Evolutionary conservation across 371 early-diverging fungal genomes (phyloP).

Genomic region (Mortierella sp.): DNA sequence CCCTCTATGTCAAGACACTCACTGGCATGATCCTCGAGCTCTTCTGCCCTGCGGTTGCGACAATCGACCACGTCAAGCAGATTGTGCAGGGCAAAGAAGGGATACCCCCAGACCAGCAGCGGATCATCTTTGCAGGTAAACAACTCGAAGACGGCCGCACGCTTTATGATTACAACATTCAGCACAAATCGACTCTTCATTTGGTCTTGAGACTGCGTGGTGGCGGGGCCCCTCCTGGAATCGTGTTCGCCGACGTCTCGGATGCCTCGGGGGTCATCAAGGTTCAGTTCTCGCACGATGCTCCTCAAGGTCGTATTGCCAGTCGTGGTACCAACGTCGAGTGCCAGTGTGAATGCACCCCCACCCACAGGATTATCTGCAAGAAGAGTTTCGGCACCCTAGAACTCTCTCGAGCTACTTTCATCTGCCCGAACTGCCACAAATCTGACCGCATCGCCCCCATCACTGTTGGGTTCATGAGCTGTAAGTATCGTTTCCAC

Average conservation of each 20-base stretch:
- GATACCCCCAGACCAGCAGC: conserved; percentile 99
- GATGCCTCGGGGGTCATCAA: not conserved
- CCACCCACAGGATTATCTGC: conserved; percentile 11
- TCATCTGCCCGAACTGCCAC: conserved; percentile 2
- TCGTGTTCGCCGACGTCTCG: conserved; percentile 5
- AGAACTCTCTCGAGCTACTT: not conserved
- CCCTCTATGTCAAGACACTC: not conserved
- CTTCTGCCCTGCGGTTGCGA: not conserved
- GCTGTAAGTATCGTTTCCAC: conserved; percentile 30
- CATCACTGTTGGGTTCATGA: conserved; percentile 24
- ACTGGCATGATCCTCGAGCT: not conserved
- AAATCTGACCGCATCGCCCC: not conserved
- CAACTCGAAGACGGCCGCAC: conserved; percentile 98
- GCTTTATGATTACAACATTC: conserved; percentile 88
- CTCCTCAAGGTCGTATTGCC: conserved; percentile 6
- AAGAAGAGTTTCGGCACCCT: not conserved
- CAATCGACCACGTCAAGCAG: not conserved
- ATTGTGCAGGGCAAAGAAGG: conserved; percentile 75
- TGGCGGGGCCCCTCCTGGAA: conserved; percentile 44
- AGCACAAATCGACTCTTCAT: conserved; percentile 97
- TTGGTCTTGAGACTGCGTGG: conserved; percentile 97
- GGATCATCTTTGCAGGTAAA: conserved; percentile 99
- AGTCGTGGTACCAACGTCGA: conserved; percentile 11
- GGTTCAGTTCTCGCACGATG: not conserved
- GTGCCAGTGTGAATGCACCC: conserved; percentile 19